Evolutionary conservation across 306 rosid species (phyloP).

Genomic region (Gleditsia sinensis): DNA sequence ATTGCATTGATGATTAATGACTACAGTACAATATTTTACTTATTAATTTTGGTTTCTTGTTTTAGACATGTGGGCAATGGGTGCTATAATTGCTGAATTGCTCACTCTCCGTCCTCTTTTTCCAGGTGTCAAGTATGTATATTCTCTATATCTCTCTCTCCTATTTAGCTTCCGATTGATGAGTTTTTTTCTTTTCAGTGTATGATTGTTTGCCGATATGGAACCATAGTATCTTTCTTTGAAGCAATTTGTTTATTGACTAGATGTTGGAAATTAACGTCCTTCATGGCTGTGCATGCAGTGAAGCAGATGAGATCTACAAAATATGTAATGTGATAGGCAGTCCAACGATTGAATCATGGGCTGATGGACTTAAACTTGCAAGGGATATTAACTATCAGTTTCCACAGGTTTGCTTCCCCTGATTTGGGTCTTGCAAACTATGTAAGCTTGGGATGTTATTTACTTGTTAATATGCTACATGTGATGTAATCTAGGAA

Average conservation of each 20-base stretch:
- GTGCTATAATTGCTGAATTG: constrained; percentile 97
- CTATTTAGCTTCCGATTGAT: not conserved
- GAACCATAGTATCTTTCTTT: constrained; percentile 4
- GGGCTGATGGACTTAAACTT: constrained; percentile 85
- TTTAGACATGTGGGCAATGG: constrained; percentile 99
- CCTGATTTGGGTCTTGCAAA: not conserved
- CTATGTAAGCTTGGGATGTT: too few relatives aligned
- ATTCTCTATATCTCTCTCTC: not conserved
- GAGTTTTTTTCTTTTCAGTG: not conserved
- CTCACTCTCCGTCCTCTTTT: constrained; percentile 92
- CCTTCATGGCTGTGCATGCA: constrained; percentile 37
- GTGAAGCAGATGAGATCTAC: constrained; percentile 90
- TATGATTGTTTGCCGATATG: not conserved
- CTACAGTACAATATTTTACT: constrained; percentile 8
- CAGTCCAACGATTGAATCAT: constrained; percentile 75
- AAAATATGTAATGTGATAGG: constrained; percentile 93
- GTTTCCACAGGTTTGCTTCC: constrained; percentile 73
- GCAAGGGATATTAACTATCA: constrained; percentile 91
- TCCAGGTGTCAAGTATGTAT: constrained; percentile 77
- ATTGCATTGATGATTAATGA: constrained; percentile 18
- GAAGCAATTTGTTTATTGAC: not conserved
- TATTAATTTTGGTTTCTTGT: not conserved
- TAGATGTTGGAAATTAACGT: constrained; percentile 14
- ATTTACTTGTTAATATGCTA: too few relatives aligned
- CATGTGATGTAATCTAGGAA: not conserved